Evolutionary conservation across 768 basidiomycete genomes (phyloP), one percentile per base, ranked within the genome.

Genomic region (Kondoa malvinella): DNA sequence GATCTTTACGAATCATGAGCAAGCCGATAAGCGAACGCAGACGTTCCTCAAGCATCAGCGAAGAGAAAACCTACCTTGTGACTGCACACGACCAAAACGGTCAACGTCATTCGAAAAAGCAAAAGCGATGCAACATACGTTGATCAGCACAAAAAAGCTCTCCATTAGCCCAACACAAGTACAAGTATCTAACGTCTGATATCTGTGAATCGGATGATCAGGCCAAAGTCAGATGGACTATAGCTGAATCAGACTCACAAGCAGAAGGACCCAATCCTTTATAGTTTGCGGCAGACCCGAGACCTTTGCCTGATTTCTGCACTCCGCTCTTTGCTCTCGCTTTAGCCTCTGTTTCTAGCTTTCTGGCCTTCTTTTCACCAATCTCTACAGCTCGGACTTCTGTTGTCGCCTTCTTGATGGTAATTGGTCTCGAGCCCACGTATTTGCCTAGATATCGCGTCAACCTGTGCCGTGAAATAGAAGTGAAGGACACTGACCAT

Each of bases 361-460:
- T 83, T 76, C 85, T 87, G 15, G 92, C 94, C 78, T 95, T 97
- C 68, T 86, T 83, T 75, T 89, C 86, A 0, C 94, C 92, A 70
- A 99, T 95, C 75, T 89, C 86, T 34, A 97, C 92, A 4, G 91
- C 87, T 65, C 88, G 83, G 67, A 96, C 88, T 64, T 86, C 83
- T 60, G 85, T 84, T 72, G 83, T 83, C 34, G 95, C 92, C 77
- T 95, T 97, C 80, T 88, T 92, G 70, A 99, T 82, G 75, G 89
- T 89, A 72, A 99, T 85, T n/a, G 95, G 95, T 65, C 95, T 83
- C 75, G 94, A 94, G 57, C 95, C 95, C 64, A 99, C 92, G 78
- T 99, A 99, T 81, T 97, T 97, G 71, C 92, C 92, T 86, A 66
- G 26, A 33, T 1, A 30, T 15, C 2, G 29, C 1, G 50, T 34